Evolutionary conservation across 352 stramenopile genomes (phyloP), one percentile per base, ranked within the genome.

Genomic region (Globisporangium splendens): DNA sequence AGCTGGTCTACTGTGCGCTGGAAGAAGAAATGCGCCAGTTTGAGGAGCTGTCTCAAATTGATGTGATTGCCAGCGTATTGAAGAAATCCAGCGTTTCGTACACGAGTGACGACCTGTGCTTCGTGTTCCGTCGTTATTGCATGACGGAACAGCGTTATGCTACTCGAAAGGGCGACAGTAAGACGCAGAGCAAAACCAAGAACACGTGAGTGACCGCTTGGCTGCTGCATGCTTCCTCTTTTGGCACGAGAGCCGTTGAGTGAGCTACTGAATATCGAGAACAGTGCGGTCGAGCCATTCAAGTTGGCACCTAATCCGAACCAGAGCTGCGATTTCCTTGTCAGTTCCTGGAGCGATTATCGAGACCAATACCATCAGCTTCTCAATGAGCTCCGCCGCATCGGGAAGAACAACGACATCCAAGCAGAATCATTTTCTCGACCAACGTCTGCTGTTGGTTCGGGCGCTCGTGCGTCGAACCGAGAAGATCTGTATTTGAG

Each of bases 381-480:
- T n/a, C 56, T 93, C n/a, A 72, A 89, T 0, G 66, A 90, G 14
- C 56, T 93, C 24, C 66, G 68, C 0, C 75, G 75, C 15, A 44
- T 90, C 7, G 75, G 77, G 1, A 86, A 82, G 57, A 84, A 68
- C 47, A 88, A 89, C 33, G 77, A 88, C 54, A 72, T 88, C 38
- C 80, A 87, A 38, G 63, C 74, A 0, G 83, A 87, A 20, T 62
- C 79, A 7, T 43, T 74, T 13, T 64, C 65, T 14, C 65, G 68
- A 0, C 68, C 53, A 8, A 41, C 63, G 8, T 48, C 57, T 13
- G 48, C 53, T 17, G 28, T 56, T 15, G 54, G 44, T 17, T 42
- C 22, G 50, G 66, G 50, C 0, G 61, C 53, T 17, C 58, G 53
- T 22, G 41, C 47, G 4, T 21, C 59, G 24, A 63, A 70, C 38